These are phyloP conservation scores for Penicillium coffeae DNA, from an alignment of 495 filamentous ascomycete genomes.

Conservation along the genomic window DNA sequence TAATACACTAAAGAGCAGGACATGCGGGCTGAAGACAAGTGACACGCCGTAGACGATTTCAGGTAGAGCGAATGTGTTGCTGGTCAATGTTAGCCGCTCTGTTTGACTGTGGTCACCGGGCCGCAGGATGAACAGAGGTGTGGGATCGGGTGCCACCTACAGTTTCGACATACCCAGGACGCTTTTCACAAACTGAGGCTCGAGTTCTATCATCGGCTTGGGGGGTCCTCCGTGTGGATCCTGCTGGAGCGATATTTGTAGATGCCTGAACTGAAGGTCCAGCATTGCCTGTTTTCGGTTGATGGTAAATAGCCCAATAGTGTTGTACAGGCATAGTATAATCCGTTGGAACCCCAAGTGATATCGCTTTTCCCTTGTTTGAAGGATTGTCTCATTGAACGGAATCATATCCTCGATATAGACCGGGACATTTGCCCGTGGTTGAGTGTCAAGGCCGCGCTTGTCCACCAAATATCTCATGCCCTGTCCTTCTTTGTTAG, in stretches of 20 bases:
- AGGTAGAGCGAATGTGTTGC: constrained; percentile 12
- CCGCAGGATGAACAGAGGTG: background rate
- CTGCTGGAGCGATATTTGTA: constrained; percentile 19
- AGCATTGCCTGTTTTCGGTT: constrained; percentile 16
- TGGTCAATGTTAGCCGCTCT: constrained; percentile 3
- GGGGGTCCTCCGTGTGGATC: constrained; percentile 12
- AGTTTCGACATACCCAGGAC: constrained; percentile 11
- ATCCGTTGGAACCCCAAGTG: constrained; percentile 20
- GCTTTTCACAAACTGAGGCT: constrained; percentile 9
- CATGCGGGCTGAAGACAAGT: constrained; percentile 15
- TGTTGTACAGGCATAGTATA: constrained; percentile 15
- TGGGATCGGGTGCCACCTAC: constrained; percentile 1
- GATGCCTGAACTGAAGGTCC: constrained; percentile 20
- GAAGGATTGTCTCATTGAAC: constrained; percentile 21
- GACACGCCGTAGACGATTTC: constrained; percentile 13
- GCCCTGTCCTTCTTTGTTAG: constrained; percentile 8
- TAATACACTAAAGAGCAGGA: constrained; percentile 16
- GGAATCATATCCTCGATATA: constrained; percentile 21
- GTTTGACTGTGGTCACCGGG: background rate
- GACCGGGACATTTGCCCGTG: constrained; percentile 12
- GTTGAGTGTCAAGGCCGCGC: constrained; percentile 9
- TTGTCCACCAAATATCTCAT: constrained; percentile 17
- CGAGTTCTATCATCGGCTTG: constrained; percentile 10
- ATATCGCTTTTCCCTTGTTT: constrained; percentile 20
- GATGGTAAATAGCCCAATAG: constrained; percentile 17